Base-by-base conservation (phyloP, 352 stramenopile species). In the Peronosclerospora sorghi region DNA sequence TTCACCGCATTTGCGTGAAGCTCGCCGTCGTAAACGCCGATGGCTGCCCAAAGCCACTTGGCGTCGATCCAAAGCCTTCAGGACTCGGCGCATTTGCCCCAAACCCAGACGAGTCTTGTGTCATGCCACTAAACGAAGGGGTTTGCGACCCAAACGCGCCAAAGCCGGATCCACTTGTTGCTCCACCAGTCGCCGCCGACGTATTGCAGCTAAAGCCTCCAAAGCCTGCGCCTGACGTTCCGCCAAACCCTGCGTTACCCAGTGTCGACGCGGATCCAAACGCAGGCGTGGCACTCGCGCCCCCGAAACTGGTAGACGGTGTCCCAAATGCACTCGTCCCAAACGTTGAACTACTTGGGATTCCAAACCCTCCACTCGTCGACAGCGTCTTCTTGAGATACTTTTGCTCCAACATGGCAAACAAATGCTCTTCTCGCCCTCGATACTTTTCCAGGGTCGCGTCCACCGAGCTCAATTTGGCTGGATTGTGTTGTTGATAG, bases 371-470 rank as follows among this genome's bases (percentile, higher is more conserved):
- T 28, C 51, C 54, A 35, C 54, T 27, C n/a, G 51, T 38, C 5
- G 45, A 40, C 8, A 60, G 41, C 7, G 43, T 35, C 21, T 66
- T 66, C 24, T 73, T 67, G 8, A 83, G 7, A 35, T 87, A 87
- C 53, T 87, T 87, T 32, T 83, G 70, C 45, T 87, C 73, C 8
- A 87, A 58, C 71, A 84, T 83, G 9, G 56, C 51, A 51, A 87
- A 87, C 10, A 87, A 48, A 34, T 62, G 68, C 23, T 68, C 60
- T 54, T 87, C 75, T 3, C 77, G 62, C 8, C 75, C 75, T 51
- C 75, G 76, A 52, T 87, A 87, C 51, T 86, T 85, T 42, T 70
- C 68, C 40, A 87, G 46, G 4, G 73, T 85, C 7, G 68, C 42
- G 39, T 85, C 73, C 27, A 87, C 73, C 10, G 74, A 73, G 32